Conservation (phyloP, 129 eudicot species). For the Silybum marianum region DNA sequence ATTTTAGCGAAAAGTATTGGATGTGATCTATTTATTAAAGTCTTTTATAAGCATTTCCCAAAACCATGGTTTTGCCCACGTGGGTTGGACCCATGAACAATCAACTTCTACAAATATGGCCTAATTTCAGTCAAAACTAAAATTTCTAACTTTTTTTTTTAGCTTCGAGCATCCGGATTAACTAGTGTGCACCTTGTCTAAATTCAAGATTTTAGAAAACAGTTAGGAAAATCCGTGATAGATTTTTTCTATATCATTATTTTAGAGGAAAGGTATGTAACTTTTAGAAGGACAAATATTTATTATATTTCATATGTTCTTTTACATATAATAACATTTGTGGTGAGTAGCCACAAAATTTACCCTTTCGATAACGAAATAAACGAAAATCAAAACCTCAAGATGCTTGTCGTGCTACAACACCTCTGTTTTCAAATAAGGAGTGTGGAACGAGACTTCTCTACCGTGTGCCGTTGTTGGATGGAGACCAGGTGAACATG, state of each 20-base stretch:
- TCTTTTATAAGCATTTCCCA: conserved; percentile 6
- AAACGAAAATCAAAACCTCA: not conserved
- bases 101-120: not conserved
- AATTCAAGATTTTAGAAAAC: too few relatives aligned
- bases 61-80: conserved; percentile 25
- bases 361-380: not conserved
- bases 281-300: too few relatives aligned
- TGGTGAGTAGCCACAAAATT: not conserved
- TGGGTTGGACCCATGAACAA: conserved; percentile 28
- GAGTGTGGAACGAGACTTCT: conserved; percentile 6
- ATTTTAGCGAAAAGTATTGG: conserved; percentile 24
- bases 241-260: too few relatives aligned
- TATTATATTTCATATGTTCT: too few relatives aligned
- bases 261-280: too few relatives aligned
- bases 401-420: not conserved
- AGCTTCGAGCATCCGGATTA: too few relatives aligned
- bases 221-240: too few relatives aligned
- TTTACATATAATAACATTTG: too few relatives aligned
- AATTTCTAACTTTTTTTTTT: not conserved
- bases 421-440: not conserved
- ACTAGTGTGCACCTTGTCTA: too few relatives aligned
- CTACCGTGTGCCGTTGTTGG: conserved; percentile 8
- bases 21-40: conserved; percentile 9
- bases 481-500: not conserved
- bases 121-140: not conserved